Percentiles rank a stretch among this genome's conserved stretches.
Conservation (phyloP, 805 yeast species). For the Ogataea nakhonphanomensis region DNA sequence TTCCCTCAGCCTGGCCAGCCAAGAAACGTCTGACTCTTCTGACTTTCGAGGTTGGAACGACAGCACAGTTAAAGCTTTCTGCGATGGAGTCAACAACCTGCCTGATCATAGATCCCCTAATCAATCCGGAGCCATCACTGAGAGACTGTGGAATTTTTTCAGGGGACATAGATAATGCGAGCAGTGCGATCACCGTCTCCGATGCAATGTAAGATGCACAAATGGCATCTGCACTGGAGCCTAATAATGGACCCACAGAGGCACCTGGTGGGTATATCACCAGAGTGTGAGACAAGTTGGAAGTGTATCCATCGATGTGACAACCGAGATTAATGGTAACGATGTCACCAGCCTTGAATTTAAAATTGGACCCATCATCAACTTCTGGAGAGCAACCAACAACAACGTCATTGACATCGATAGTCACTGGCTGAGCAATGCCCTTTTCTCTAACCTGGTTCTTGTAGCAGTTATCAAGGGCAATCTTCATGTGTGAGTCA, state of each 20-base stretch:
- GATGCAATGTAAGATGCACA: slow-evolving; percentile 87
- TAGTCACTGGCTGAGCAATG: slow-evolving; percentile 85
- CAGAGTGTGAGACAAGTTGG: slow-evolving; percentile 80
- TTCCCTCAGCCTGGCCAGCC: slow-evolving; percentile 92
- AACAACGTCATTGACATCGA: slow-evolving; percentile 77
- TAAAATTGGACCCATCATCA: slow-evolving; percentile 49
- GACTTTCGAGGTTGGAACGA: slow-evolving; percentile 90
- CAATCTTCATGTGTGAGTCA: slow-evolving; percentile 66
- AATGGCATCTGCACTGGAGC: slow-evolving; percentile 82
- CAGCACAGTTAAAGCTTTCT: slow-evolving; percentile 72
- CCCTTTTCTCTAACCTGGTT: slow-evolving; percentile 79
- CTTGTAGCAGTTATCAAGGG: slow-evolving; percentile 59
- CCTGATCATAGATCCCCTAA: slow-evolving; percentile 72
- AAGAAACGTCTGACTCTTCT: slow-evolving; percentile 89
- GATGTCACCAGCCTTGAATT: slow-evolving; percentile 72
- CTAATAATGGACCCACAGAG: slow-evolving; percentile 69
- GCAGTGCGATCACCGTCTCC: slow-evolving; percentile 75
- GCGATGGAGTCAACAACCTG: slow-evolving; percentile 82
- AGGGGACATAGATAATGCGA: slow-evolving; percentile 72
- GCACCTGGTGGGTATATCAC: slow-evolving; percentile 72
- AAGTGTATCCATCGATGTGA: slow-evolving; percentile 93
- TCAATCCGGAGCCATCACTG: slow-evolving; percentile 31
- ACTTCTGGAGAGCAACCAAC: slow-evolving; percentile 85
- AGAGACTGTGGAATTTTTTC: slow-evolving; percentile 65
- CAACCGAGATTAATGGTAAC: slow-evolving; percentile 84